A percentile compares a stretch with the other conserved stretches of the same genome.
These are phyloP conservation scores for Arthrobotrys sinensis DNA, from an alignment of 2,329 filamentous ascomycete genomes.

Conservation along the genomic window DNA sequence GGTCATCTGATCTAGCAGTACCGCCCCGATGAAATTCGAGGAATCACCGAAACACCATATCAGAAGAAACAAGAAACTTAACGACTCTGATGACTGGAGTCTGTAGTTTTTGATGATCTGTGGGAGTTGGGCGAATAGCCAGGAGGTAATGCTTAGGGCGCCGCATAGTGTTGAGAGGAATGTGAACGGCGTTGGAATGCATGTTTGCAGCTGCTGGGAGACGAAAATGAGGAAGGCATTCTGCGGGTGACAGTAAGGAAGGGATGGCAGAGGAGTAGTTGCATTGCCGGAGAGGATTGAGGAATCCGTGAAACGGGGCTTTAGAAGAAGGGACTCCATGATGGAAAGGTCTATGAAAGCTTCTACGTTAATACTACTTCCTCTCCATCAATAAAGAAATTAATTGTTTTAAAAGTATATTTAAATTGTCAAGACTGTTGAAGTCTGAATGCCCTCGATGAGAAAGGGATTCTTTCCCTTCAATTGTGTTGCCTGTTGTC, in stretches of 20 bases:
- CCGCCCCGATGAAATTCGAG: constrained; percentile 74
- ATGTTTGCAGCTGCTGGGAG: constrained; percentile 75
- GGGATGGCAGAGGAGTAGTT: constrained; percentile 65
- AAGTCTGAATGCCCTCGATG: constrained; percentile 1
- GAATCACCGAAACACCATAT: constrained; percentile 78
- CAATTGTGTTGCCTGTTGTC: constrained; percentile 25
- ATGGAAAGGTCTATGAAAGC: not conserved
- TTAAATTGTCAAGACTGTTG: not conserved
- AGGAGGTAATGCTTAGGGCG: constrained; percentile 76
- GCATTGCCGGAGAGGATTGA: constrained; percentile 44
- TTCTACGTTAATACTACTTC: constrained; percentile 11
- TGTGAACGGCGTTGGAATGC: constrained; percentile 76
- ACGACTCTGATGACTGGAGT: constrained; percentile 76
- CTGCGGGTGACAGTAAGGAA: constrained; percentile 75
- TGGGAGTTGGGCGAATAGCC: constrained; percentile 79
- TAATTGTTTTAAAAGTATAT: not conserved
- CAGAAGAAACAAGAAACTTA: constrained; percentile 77
- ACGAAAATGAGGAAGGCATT: constrained; percentile 73
- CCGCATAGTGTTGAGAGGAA: constrained; percentile 76
- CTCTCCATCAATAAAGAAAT: not conserved
- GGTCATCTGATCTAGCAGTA: constrained; percentile 76
- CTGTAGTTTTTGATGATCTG: constrained; percentile 80
- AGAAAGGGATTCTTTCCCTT: no score
- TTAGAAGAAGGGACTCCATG: constrained; percentile 59
- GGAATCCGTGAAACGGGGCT: constrained; percentile 39